phyloP scores from a whole-genome alignment of 1,284 basidiomycete species.

The Albatrellus sp. region DNA sequence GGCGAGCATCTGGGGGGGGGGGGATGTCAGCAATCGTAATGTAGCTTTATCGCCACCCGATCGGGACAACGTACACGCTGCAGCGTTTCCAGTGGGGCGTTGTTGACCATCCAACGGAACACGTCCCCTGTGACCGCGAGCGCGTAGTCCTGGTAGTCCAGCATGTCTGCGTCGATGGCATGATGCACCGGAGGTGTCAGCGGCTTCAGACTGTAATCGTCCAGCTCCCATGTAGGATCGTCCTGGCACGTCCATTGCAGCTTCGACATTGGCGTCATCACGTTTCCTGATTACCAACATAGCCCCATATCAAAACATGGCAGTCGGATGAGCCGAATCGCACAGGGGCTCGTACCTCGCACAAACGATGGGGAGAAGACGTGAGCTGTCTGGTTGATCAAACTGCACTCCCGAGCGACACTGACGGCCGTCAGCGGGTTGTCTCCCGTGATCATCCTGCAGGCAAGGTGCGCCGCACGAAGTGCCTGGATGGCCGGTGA shows the following conservation, averaged over 20 bases:
- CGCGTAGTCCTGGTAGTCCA: constrained; percentile 80
- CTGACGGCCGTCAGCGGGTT: constrained; percentile 95
- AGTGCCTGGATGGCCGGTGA: constrained; percentile 86
- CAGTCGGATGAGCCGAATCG: background rate
- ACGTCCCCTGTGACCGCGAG: constrained; percentile 94
- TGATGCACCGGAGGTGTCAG: constrained; percentile 52
- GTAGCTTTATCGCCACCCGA: background rate
- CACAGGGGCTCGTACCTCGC: constrained; percentile 35
- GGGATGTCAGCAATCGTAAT: background rate
- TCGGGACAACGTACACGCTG: constrained; percentile 57
- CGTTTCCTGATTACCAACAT: constrained; percentile 35
- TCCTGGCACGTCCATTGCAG: constrained; percentile 93
- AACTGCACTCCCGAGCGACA: constrained; percentile 89
- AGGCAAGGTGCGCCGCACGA: constrained; percentile 82
- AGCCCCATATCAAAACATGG: background rate
- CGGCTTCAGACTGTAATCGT: constrained; percentile 82
- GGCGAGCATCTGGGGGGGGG: constrained; percentile 75
- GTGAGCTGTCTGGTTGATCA: constrained; percentile 82
- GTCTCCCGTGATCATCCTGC: constrained; percentile 98
- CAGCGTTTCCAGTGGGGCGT: constrained; percentile 86
- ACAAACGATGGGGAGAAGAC: constrained; percentile 86
- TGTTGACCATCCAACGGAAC: constrained; percentile 97
- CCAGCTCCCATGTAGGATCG: constrained; percentile 76
- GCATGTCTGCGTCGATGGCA: constrained; percentile 55
- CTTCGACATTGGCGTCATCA: constrained; percentile 48